Percentiles rank a stretch among this genome's conserved stretches.
Evolutionary conservation across 139 green algal genomes (phyloP).

Genomic region (Edaphochlamys debaryana): DNA sequence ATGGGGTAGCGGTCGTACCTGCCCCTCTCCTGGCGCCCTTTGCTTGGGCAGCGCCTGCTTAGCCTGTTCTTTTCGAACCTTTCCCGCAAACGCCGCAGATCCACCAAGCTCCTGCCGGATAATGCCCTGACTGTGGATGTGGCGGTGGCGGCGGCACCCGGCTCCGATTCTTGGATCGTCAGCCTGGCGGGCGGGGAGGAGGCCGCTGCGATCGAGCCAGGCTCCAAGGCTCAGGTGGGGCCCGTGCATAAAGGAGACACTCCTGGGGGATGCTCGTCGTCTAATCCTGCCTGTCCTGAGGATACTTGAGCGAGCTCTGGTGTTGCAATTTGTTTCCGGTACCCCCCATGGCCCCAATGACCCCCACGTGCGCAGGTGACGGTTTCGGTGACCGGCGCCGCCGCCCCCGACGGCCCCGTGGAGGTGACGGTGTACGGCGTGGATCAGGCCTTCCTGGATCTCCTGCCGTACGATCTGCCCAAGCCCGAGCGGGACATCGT

Average conservation of each 20-base stretch:
- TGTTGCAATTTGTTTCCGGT: too few relatives aligned
- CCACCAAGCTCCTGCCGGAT: slow-evolving; percentile 3
- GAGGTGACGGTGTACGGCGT: slow-evolving; percentile 64
- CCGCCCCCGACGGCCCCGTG: too few relatives aligned
- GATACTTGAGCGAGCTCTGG: neutral
- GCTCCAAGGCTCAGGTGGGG: neutral
- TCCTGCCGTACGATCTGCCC: slow-evolving; percentile 62
- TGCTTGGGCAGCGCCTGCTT: too few relatives aligned
- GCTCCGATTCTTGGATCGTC: neutral
- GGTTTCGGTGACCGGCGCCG: neutral
- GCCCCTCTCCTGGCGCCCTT: too few relatives aligned
- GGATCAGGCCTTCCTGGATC: slow-evolving; percentile 68
- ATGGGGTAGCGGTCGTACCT: too few relatives aligned
- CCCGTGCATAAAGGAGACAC: too few relatives aligned
- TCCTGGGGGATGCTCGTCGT: too few relatives aligned
- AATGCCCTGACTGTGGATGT: slow-evolving; percentile 29
- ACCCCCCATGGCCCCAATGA: too few relatives aligned
- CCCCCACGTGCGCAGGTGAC: too few relatives aligned
- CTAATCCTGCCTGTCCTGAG: too few relatives aligned
- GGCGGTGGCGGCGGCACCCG: neutral
- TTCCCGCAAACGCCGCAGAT: too few relatives aligned
- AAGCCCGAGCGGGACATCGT: slow-evolving; percentile 15
- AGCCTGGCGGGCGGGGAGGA: neutral
- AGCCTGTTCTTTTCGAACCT: too few relatives aligned
- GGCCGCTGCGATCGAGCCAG: slow-evolving; percentile 11